Conservation (phyloP, 768 basidiomycete genomes). For the Punctularia strigosozonata region DNA sequence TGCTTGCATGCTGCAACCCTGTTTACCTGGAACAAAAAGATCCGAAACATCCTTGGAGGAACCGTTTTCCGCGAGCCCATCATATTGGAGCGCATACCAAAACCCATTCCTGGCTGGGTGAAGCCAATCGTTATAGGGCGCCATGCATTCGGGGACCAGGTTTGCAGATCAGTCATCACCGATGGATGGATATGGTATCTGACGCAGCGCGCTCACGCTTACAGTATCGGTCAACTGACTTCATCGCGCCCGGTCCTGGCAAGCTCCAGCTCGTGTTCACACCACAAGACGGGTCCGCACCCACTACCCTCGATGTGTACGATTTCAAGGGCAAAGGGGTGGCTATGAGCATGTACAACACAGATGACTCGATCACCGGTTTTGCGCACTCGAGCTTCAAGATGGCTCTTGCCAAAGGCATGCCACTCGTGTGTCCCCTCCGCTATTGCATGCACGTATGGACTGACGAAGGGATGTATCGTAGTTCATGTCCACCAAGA, state of each 20-base stretch:
- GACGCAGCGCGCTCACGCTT: background rate
- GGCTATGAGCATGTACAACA: constrained; percentile 98
- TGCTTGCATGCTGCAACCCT: background rate
- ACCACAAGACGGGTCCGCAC: constrained; percentile 62
- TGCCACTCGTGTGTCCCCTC: constrained; percentile 44
- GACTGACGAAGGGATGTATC: background rate
- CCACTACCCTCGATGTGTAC: constrained; percentile 70
- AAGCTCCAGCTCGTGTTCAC: constrained; percentile 90
- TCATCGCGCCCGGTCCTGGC: constrained; percentile 82
- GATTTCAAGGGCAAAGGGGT: constrained; percentile 91
- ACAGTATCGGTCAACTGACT: constrained; percentile 89
- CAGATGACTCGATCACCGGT: constrained; percentile 87
- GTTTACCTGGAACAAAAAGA: constrained; percentile 34
- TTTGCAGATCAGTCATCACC: constrained; percentile 19
- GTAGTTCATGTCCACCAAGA: constrained; percentile 96
- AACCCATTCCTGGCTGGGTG: constrained; percentile 91
- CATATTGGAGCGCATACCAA: constrained; percentile 81
- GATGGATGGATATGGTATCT: constrained; percentile 2
- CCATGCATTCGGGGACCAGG: constrained; percentile 96
- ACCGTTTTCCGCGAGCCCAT: constrained; percentile 99
- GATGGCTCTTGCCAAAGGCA: constrained; percentile 77
- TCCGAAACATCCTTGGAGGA: constrained; percentile 95
- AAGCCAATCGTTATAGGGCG: constrained; percentile 95
- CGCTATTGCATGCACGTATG: background rate
- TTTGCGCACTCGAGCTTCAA: constrained; percentile 98